Evolutionary conservation across 2,329 filamentous ascomycete genomes (phyloP).

Genomic region (Dactylonectria estremocensis): DNA sequence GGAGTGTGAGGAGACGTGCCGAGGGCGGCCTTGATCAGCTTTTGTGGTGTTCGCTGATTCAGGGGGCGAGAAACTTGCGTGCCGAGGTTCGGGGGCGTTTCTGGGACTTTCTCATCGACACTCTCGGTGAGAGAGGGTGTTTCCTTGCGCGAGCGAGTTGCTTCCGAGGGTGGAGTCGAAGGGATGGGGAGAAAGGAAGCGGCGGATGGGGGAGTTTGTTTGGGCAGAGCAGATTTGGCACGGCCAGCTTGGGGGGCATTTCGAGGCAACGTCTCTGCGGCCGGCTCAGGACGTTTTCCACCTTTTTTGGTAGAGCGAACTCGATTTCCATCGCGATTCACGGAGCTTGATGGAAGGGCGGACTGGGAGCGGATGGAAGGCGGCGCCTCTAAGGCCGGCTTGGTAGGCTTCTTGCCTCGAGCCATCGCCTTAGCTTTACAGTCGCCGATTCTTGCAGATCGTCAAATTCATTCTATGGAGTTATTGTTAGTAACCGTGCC

Average conservation of each 20-base stretch:
- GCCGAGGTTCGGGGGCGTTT: conserved; percentile 15
- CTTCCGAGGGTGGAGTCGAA: conserved; percentile 7
- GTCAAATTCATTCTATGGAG: not conserved
- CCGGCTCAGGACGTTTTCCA: not conserved
- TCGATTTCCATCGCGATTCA: not conserved
- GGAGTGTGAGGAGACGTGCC: conserved; percentile 37
- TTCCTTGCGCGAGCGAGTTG: not conserved
- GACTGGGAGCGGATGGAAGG: not conserved
- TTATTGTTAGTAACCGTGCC: not conserved
- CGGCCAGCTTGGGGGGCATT: not conserved
- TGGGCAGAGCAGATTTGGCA: not conserved
- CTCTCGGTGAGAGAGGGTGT: not conserved
- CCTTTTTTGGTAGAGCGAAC: not conserved
- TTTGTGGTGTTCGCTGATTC: conserved; percentile 25
- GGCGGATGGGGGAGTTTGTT: not conserved
- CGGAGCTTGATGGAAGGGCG: not conserved
- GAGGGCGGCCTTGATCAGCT: conserved; percentile 5
- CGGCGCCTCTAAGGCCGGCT: conserved; percentile 29
- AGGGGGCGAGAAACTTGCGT: not conserved
- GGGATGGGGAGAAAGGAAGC: conserved; percentile 6
- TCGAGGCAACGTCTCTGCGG: not conserved
- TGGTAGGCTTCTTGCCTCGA: conserved; percentile 36
- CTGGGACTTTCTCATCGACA: not conserved
- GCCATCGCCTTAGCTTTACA: conserved; percentile 20
- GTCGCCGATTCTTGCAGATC: not conserved